Evolutionary conservation across 176 grass and related monocot species (phyloP), one percentile per base, ranked within the genome.

Genomic region (Eragrostis nindensis): DNA sequence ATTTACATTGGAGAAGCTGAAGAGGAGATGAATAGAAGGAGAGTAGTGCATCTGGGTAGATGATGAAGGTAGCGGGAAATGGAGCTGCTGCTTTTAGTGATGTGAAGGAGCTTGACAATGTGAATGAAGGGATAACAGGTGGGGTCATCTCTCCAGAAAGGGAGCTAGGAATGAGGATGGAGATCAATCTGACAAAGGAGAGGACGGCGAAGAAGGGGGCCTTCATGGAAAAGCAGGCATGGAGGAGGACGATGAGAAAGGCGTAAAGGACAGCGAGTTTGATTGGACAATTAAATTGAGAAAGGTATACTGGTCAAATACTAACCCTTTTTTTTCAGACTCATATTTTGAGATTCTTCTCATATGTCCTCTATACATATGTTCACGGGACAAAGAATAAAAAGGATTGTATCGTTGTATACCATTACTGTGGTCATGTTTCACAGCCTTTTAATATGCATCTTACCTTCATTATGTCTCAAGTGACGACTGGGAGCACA

Each of bases 401-500:
- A n/a, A 88, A 79, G 22, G 75, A 49, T n/a, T n/a, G n/a, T n/a
- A n/a, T n/a, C n/a, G n/a, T 14, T 6, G 22, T 43, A 66, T 74
- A 63, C 45, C 60, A 54, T 65, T 48, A 41, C 66, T 10, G 18
- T 45, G 38, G 43, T 14, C 21, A 60, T 70, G 48, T 63, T 55
- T 63, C n/a, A 75, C 21, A 9, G 60, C 57, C 60, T n/a, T 56
- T 82, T n/a, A 62, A 45, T 78, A 73, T 71, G 74, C 26, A 69
- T 83, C 53, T 71, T 70, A 49, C 62, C 56, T 53, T 68, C 45
- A 79, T 79, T 79, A 29, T 84, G 36, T 75, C 67, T 82, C 65
- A 98, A 88, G 95, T 91, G 95, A 98, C 45, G 77, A 98, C 72
- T 98, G 95, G 95, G 95, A 98, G 62, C 95, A 98, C 62, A 84